Evolutionary conservation across 2,329 filamentous ascomycete species (phyloP).

Genomic region (Cryphonectria nitschkei): DNA sequence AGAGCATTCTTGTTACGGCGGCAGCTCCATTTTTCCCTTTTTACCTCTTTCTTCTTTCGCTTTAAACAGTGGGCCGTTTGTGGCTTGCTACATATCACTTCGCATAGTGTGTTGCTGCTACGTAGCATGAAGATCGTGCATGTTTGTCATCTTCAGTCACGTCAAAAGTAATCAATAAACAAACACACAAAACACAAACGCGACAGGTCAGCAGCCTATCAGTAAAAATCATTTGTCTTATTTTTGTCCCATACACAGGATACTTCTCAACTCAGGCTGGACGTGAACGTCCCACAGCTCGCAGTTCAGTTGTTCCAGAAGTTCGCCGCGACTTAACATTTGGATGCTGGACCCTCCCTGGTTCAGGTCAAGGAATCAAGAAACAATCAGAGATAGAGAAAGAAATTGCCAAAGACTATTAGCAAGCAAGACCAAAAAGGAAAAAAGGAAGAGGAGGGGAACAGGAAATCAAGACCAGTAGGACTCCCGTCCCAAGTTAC

Average conservation of each 20-base stretch:
- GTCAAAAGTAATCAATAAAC: background rate
- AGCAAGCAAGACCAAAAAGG: conserved; percentile 17
- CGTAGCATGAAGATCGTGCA: background rate
- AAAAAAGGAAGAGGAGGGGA: background rate
- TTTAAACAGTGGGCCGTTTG: background rate
- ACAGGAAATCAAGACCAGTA: conserved; percentile 13
- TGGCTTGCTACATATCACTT: background rate
- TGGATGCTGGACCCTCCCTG: background rate
- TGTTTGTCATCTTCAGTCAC: background rate
- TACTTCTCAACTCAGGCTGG: conserved; percentile 1
- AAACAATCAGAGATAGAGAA: conserved; percentile 8
- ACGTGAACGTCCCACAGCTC: conserved; percentile 19
- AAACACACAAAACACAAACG: background rate
- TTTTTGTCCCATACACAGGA: conserved; percentile 24
- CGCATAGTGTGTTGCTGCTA: background rate
- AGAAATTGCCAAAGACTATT: conserved; percentile 14
- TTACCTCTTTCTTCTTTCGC: background rate
- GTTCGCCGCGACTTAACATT: conserved; percentile 19
- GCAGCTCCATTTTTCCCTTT: background rate
- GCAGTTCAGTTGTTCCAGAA: conserved; percentile 16
- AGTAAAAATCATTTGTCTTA: conserved; percentile 3
- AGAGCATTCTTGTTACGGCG: background rate
- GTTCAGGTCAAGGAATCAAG: conserved; percentile 11
- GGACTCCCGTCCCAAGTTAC: conserved; percentile 18
- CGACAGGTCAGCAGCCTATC: background rate